phyloP scores from a whole-genome alignment of 805 yeast species.

The Saccharomycopsis sp. region DNA sequence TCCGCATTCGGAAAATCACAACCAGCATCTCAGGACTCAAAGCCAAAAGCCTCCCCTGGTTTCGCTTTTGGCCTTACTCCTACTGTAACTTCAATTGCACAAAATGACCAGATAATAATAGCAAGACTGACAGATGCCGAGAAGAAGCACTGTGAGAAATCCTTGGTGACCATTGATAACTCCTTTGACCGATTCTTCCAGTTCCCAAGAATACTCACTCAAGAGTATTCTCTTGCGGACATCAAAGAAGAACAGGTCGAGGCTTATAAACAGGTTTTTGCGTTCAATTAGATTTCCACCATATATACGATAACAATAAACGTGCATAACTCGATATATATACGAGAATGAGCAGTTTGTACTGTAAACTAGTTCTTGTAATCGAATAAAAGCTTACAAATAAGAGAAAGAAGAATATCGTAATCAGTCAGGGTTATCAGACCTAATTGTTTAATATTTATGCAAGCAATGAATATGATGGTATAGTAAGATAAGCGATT shows the following conservation, averaged over 20 bases:
- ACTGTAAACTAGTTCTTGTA: neutral
- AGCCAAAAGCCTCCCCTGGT: too few species aligned
- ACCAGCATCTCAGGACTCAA: too few species aligned
- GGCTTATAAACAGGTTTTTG: constrained; percentile 8
- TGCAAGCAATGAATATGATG: too few species aligned
- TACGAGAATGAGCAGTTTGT: neutral
- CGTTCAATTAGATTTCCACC: neutral
- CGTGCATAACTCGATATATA: neutral
- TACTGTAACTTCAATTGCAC: neutral
- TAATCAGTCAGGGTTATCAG: too few species aligned
- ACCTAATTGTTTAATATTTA: too few species aligned
- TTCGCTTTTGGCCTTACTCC: neutral
- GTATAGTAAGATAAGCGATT: too few species aligned
- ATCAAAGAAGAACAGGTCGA: constrained; percentile 12
- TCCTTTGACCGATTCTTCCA: constrained; percentile 5
- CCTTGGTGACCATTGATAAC: neutral
- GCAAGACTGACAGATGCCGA: neutral
- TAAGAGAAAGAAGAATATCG: too few species aligned
- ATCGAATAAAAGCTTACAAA: too few species aligned
- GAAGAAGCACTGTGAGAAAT: neutral
- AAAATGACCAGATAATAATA: neutral
- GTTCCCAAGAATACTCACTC: constrained; percentile 15
- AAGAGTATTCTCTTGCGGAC: constrained; percentile 7
- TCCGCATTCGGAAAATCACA: too few species aligned
- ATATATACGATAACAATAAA: neutral